Conservation (phyloP, 257 asterid genomes). For the Solanum pinnatisectum region DNA sequence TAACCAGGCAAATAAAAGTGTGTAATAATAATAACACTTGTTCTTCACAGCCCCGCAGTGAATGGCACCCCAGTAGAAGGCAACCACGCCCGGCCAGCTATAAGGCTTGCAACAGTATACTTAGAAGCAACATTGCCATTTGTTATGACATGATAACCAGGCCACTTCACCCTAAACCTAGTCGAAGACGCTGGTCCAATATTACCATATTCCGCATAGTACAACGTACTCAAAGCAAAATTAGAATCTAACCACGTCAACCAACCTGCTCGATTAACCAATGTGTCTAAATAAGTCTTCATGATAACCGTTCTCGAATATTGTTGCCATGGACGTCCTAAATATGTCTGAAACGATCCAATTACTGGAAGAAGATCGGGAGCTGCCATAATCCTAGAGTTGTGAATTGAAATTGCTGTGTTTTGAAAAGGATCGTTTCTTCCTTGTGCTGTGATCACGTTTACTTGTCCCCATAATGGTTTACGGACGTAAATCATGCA, state of each 20-base stretch:
- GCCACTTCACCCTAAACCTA: conserved; percentile 52
- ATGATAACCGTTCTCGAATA: conserved; percentile 64
- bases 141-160: conserved; percentile 45
- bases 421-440: conserved; percentile 89
- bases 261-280: conserved; percentile 71
- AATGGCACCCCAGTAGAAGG: conserved; percentile 82
- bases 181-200: conserved; percentile 51
- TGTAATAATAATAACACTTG: not conserved
- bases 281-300: conserved; percentile 35
- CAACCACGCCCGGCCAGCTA: conserved; percentile 66
- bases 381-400: conserved; percentile 42
- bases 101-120: conserved; percentile 56
- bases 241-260: conserved; percentile 48
- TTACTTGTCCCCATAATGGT: conserved; percentile 61
- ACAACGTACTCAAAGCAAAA: conserved; percentile 56
- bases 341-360: conserved; percentile 25
- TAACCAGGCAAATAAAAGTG: not conserved
- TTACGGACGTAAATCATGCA: conserved; percentile 62
- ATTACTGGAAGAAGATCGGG: conserved; percentile 50
- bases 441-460: conserved; percentile 79
- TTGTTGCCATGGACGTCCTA: conserved; percentile 82
- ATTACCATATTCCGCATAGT: conserved; percentile 69
- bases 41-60: conserved; percentile 42
- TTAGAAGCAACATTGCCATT: conserved; percentile 27
- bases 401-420: conserved; percentile 76